Evolutionary conservation across 257 asterid species (phyloP).

Genomic region (Galeopsis tetrahit): DNA sequence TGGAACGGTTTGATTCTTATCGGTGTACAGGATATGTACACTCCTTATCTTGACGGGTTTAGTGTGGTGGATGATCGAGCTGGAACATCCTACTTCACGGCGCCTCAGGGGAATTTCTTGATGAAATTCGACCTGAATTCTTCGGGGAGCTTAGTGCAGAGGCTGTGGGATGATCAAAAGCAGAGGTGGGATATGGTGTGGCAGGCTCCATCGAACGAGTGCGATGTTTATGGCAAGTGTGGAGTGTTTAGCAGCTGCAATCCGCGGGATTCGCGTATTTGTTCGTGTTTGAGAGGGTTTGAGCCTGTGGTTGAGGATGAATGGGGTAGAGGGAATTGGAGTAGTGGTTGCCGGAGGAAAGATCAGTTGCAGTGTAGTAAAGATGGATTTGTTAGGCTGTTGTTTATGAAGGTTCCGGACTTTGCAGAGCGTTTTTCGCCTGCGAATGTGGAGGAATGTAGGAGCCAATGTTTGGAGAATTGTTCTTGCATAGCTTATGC

Average conservation of each 20-base stretch:
- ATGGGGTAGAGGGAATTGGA: constrained; percentile 52
- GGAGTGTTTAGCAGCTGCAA: constrained; percentile 57
- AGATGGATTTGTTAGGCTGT: constrained; percentile 38
- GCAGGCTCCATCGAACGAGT: constrained; percentile 44
- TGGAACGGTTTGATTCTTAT: constrained; percentile 67
- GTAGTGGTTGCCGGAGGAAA: constrained; percentile 43
- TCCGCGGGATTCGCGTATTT: constrained; percentile 29
- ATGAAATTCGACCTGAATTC: constrained; percentile 44
- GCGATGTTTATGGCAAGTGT: constrained; percentile 57
- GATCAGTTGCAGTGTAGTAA: constrained; percentile 35
- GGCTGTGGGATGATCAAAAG: constrained; percentile 45
- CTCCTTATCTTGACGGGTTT: constrained; percentile 49
- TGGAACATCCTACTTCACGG: constrained; percentile 43
- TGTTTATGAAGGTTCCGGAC: constrained; percentile 48
- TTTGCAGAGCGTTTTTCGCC: constrained; percentile 32
- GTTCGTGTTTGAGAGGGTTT: constrained; percentile 55
- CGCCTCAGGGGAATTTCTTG: constrained; percentile 30
- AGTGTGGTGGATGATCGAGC: constrained; percentile 34
- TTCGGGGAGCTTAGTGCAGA: constrained; percentile 39
- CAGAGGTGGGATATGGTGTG: constrained; percentile 48
- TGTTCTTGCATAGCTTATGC: constrained; percentile 68
- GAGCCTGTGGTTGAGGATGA: constrained; percentile 36
- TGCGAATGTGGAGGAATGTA: constrained; percentile 35
- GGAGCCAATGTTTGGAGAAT: constrained; percentile 43
- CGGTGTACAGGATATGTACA: constrained; percentile 57